Percentiles rank a stretch among this genome's conserved stretches.
Evolutionary conservation across 1,284 basidiomycete genomes (phyloP).

Genomic region (Trichosporon coremiiforme): DNA sequence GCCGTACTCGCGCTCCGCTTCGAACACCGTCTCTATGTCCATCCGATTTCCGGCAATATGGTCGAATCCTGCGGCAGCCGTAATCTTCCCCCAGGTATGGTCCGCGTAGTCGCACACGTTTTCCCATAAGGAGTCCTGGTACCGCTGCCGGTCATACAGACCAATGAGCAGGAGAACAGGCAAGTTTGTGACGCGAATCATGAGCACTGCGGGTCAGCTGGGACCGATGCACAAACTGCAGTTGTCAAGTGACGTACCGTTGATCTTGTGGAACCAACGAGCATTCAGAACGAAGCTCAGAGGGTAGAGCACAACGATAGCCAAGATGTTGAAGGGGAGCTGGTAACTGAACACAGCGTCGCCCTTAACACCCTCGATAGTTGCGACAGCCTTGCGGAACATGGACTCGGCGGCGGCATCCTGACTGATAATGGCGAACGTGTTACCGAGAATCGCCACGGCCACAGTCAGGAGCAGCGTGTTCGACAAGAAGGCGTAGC

Average conservation of each 20-base stretch:
- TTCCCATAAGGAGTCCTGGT: constrained; percentile 70
- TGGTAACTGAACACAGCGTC: constrained; percentile 92
- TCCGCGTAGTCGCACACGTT: constrained; percentile 69
- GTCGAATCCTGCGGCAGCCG: constrained; percentile 66
- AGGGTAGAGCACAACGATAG: constrained; percentile 78
- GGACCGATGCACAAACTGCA: not conserved
- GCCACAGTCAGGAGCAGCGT: constrained; percentile 61
- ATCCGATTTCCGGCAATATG: constrained; percentile 65
- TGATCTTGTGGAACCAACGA: constrained; percentile 70
- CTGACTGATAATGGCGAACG: constrained; percentile 85
- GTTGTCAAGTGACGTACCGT: constrained; percentile 55
- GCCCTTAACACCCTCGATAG: constrained; percentile 70
- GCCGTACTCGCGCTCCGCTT: constrained; percentile 70
- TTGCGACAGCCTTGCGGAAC: constrained; percentile 86
- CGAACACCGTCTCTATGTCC: constrained; percentile 79
- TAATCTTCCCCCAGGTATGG: constrained; percentile 65
- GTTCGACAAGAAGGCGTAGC: constrained; percentile 82
- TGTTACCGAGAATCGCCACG: constrained; percentile 82
- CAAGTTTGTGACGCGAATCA: constrained; percentile 72
- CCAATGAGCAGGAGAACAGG: constrained; percentile 81
- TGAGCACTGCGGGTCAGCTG: constrained; percentile 39
- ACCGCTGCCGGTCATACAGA: constrained; percentile 75
- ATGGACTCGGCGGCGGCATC: constrained; percentile 93
- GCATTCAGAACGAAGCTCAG: constrained; percentile 70
- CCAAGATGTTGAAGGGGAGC: constrained; percentile 82